Conservation (phyloP, 352 stramenopile species). For the Phytophthora meadii region DNA sequence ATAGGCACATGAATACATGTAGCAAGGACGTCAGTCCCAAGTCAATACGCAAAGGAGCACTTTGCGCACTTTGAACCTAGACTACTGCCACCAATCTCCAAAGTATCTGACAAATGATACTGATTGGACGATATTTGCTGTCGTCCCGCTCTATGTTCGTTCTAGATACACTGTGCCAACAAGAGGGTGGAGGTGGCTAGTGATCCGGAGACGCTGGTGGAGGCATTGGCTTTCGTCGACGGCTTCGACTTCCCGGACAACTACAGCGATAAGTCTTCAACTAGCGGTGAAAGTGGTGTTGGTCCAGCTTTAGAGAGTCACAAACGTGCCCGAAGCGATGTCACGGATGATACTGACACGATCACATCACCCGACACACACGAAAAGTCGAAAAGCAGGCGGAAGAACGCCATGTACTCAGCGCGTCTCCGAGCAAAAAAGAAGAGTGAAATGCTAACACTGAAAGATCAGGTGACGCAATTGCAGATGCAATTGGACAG, state of each 20-base stretch:
- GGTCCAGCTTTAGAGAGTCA: not conserved
- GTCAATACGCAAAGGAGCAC: too few relatives aligned
- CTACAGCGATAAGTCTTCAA: constrained; percentile 6
- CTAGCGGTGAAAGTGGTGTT: constrained; percentile 4
- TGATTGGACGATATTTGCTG: constrained; percentile 14
- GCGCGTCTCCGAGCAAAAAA: constrained; percentile 32
- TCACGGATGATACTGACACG: not conserved
- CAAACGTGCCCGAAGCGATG: constrained; percentile 11
- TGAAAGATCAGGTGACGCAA: constrained; percentile 26
- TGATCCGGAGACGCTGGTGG: constrained; percentile 24
- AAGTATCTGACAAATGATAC: not conserved
- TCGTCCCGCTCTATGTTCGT: not conserved
- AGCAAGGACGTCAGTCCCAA: not conserved
- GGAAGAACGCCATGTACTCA: constrained; percentile 29
- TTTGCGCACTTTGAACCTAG: not conserved
- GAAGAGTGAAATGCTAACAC: constrained; percentile 27
- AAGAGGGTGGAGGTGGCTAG: not conserved
- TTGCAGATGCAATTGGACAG: constrained; percentile 33
- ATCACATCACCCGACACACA: constrained; percentile 8
- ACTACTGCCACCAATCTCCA: not conserved
- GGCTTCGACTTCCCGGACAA: constrained; percentile 22
- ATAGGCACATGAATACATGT: not conserved
- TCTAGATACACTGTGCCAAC: constrained; percentile 5
- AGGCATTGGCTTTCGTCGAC: constrained; percentile 38
- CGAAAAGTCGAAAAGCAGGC: constrained; percentile 19